Percentiles rank a stretch among this genome's conserved stretches.
Evolutionary conservation across 164 flowering plant species (phyloP).

Genomic region (Vitis riparia): DNA sequence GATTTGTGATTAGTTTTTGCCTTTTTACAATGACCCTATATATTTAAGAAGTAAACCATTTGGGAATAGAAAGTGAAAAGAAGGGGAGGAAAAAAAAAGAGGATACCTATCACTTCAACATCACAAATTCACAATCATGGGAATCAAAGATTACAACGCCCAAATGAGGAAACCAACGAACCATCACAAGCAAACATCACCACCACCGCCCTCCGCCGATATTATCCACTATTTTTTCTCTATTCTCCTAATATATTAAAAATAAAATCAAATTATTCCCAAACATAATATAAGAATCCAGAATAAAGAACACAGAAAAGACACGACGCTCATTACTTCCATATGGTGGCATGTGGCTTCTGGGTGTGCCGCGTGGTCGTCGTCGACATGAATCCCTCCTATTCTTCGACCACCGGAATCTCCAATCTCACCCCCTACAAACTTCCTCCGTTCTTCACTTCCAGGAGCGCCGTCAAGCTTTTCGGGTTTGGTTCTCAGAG

Average conservation of each 20-base stretch:
- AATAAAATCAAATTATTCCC: background rate
- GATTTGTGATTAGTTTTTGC: too few species aligned
- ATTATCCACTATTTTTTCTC: conserved; percentile 9
- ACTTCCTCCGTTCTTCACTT: conserved; percentile 6
- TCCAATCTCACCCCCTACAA: conserved; percentile 3
- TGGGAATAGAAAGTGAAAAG: too few species aligned
- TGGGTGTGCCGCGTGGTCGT: conserved; percentile 12
- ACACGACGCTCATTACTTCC: background rate
- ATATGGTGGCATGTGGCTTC: conserved; percentile 27
- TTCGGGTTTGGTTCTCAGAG: conserved; percentile 18
- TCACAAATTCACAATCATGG: too few species aligned
- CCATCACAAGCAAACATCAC: background rate
- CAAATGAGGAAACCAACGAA: background rate
- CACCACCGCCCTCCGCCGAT: background rate
- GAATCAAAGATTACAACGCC: too few species aligned
- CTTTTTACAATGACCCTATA: too few species aligned
- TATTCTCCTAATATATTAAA: conserved; percentile 2
- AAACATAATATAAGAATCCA: background rate
- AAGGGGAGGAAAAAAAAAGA: too few species aligned
- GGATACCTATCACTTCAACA: too few species aligned
- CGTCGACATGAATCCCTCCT: conserved; percentile 25
- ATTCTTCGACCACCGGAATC: conserved; percentile 15
- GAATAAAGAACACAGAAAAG: background rate
- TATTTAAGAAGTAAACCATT: too few species aligned
- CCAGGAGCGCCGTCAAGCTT: conserved; percentile 1